phyloP scores from a whole-genome alignment of 2,329 filamentous ascomycete species.

The Endocalyx cinctus region DNA sequence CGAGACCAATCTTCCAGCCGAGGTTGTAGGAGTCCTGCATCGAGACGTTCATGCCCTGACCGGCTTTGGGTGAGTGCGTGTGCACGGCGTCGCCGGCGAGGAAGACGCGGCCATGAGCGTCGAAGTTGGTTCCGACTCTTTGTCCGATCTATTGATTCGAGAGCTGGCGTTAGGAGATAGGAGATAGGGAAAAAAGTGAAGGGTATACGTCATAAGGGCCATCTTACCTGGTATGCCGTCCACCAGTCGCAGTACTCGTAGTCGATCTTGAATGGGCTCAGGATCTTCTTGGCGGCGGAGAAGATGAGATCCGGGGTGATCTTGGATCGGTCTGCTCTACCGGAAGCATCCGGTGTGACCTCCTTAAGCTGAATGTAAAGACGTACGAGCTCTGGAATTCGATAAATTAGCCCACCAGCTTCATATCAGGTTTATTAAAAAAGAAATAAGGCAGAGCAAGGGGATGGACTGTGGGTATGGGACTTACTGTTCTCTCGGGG shows the following conservation, averaged over 20 bases:
- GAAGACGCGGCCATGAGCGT: slow-evolving; percentile 56
- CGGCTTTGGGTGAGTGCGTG: slow-evolving; percentile 68
- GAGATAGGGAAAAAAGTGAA: too few species aligned
- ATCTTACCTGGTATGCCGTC: too few species aligned
- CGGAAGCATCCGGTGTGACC: slow-evolving; percentile 37
- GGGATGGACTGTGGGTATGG: too few species aligned
- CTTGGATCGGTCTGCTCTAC: slow-evolving; percentile 52
- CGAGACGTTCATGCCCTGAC: slow-evolving; percentile 62
- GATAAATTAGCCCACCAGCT: too few species aligned
- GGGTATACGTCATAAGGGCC: too few species aligned
- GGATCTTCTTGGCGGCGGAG: slow-evolving; percentile 56
- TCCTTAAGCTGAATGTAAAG: slow-evolving; percentile 61
- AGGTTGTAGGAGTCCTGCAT: slow-evolving; percentile 61
- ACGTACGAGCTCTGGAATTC: slow-evolving; percentile 57
- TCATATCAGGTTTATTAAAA: too few species aligned
- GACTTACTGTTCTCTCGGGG: slow-evolving; percentile 60
- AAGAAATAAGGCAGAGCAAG: too few species aligned
- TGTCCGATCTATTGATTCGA: slow-evolving; percentile 70
- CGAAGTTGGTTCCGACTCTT: slow-evolving; percentile 55
- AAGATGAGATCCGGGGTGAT: slow-evolving; percentile 63
- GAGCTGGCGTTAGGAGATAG: too few species aligned
- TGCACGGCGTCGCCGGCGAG: slow-evolving; percentile 69
- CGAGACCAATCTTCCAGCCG: slow-evolving; percentile 41
- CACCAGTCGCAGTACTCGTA: slow-evolving; percentile 64
- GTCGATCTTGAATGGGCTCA: slow-evolving; percentile 61